Evolutionary conservation across 345 rosid genomes (phyloP), one percentile per base, ranked within the genome.

Genomic region (Ceriops zippeliana): DNA sequence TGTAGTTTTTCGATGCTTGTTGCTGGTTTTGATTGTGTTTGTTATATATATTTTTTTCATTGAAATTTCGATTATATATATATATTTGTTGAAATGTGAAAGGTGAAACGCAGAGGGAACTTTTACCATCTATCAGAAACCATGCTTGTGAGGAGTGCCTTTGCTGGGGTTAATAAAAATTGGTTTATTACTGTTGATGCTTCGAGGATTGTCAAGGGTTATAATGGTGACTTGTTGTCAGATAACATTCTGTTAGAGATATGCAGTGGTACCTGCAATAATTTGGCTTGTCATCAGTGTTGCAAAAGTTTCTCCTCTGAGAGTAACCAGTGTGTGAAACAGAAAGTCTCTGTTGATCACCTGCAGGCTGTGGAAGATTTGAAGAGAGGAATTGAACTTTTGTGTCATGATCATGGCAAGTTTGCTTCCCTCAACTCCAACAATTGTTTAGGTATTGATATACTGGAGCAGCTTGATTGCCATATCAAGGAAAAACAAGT

Each of bases 101-200:
- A 83, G 87, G 87, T 81, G 5, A 78, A 79, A 73, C 82, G 90
- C 20, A 73, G 69, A 74, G 89, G 89, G 19, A 8, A 15, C 15
- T 79, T 75, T 68, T 91, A 84, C 76, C 76, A 77, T 66, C 70
- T 89, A 46, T 64, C 83, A 0, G 96, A 89, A 56, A 77, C 84
- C 56, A 79, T 85, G 84, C 66, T 57, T 28, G 79, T 87, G 30
- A 74, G 15, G 56, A 83, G 65, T 72, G 90, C 79, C n/a, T 89
- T 89, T 68, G 54, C 38, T 28, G 85, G 88, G 16, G 32, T 78
- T 10, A 61, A 60, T 27, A 71, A 58, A 52, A 62, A 62, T 67
- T 86, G 93, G 96, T 86, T 78, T 74, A 70, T 89, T 58, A 67
- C 46, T 37, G 83, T 72, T 67, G 96, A 91, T 76, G 86, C 78